phyloP scores from a whole-genome alignment of 2,329 filamentous ascomycete genomes.

The Tolypocladium amazonense region DNA sequence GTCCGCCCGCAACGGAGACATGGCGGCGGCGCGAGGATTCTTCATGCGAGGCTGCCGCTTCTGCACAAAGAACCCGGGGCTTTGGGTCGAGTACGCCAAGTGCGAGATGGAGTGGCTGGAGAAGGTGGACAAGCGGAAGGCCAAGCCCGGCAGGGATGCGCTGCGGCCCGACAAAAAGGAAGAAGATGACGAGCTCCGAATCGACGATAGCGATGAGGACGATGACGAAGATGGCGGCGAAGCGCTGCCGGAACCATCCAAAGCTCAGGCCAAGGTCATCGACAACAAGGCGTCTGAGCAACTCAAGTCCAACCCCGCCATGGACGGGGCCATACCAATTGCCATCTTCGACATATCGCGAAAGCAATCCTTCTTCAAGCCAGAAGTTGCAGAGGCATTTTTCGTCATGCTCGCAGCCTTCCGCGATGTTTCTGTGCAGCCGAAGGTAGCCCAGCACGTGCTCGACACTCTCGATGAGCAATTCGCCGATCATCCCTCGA shows the following conservation, averaged over 20 bases:
- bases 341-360: conserved; percentile 83
- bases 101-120: conserved; percentile 88
- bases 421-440: conserved; percentile 50
- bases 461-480: conserved; percentile 50
- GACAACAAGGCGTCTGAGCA: conserved; percentile 33
- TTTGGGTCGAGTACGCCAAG: conserved; percentile 88
- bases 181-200: conserved; percentile 35
- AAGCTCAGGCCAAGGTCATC: conserved; percentile 30
- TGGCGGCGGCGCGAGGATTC: conserved; percentile 71
- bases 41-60: conserved; percentile 88
- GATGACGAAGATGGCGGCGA: conserved; percentile 33
- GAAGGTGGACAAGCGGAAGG: conserved; percentile 64
- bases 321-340: conserved; percentile 86
- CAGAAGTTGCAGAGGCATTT: conserved; percentile 60
- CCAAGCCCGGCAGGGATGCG: conserved; percentile 33
- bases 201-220: conserved; percentile 34
- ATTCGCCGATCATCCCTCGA: conserved; percentile 50
- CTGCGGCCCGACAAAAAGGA: conserved; percentile 36
- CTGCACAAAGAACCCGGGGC: conserved; percentile 59
- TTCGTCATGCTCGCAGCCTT: conserved; percentile 73
- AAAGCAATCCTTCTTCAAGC: conserved; percentile 62
- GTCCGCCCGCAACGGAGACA: conserved; percentile 72
- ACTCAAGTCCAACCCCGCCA: conserved; percentile 66
- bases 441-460: conserved; percentile 63
- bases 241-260: conserved; percentile 33